Conservation (phyloP, 1,284 basidiomycete genomes). For the Agaricales sp. region DNA sequence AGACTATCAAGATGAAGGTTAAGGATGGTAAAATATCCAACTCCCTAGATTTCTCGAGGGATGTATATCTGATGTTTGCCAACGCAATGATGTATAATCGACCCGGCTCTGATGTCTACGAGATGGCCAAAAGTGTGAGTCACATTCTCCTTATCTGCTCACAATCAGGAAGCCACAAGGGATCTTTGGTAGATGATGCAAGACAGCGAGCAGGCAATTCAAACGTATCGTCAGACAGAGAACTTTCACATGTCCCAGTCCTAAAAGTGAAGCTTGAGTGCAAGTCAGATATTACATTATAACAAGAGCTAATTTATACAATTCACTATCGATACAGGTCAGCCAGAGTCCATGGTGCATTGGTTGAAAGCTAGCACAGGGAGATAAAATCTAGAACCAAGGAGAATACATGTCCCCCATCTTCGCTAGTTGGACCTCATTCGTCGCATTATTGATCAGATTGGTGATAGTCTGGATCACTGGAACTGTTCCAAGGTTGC, state of each 20-base stretch:
- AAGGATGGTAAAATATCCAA: slow-evolving; percentile 75
- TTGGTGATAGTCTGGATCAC: slow-evolving; percentile 77
- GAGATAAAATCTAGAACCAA: slow-evolving; percentile 53
- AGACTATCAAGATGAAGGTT: slow-evolving; percentile 76
- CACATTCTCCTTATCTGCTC: neutral
- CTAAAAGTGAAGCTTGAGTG: too few relatives aligned
- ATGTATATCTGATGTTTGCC: slow-evolving; percentile 88
- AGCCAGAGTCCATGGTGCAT: too few relatives aligned
- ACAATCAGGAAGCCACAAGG: too few relatives aligned
- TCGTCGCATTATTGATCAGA: slow-evolving; percentile 70
- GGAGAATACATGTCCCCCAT: slow-evolving; percentile 78
- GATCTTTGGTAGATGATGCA: slow-evolving; percentile 67
- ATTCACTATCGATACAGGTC: slow-evolving; percentile 8
- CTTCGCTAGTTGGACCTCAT: slow-evolving; percentile 66
- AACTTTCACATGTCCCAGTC: slow-evolving; percentile 42
- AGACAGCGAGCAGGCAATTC: slow-evolving; percentile 55
- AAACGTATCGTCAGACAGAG: slow-evolving; percentile 68
- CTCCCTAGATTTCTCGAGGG: slow-evolving; percentile 80
- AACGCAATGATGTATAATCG: slow-evolving; percentile 96
- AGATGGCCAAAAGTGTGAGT: slow-evolving; percentile 82
- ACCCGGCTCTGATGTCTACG: slow-evolving; percentile 71
- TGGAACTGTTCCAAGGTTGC: slow-evolving; percentile 22
- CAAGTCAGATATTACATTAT: neutral
- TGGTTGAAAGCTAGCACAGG: slow-evolving; percentile 3
- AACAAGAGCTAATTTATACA: neutral